phyloP scores from a whole-genome alignment of 106 monocot species.

The Allium cepa region DNA sequence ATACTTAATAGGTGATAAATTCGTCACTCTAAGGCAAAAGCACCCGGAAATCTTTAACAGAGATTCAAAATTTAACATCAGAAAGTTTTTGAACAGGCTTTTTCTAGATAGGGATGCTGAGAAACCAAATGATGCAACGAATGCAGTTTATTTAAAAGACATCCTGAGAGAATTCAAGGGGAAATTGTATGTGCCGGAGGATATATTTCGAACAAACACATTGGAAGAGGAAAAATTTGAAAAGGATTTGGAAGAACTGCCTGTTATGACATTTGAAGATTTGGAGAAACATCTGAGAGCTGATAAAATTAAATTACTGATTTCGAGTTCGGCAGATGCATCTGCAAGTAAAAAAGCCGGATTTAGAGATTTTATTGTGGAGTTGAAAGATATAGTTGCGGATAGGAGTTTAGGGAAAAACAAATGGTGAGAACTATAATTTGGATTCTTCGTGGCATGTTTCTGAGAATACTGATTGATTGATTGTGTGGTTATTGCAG shows the following conservation, averaged over 20 bases:
- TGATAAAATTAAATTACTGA: slow-evolving; percentile 57
- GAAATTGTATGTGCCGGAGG: slow-evolving; percentile 70
- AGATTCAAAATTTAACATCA: slow-evolving; percentile 4
- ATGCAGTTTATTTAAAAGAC: slow-evolving; percentile 58
- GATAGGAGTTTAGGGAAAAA: slow-evolving; percentile 37
- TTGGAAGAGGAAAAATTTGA: slow-evolving; percentile 77
- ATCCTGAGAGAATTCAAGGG: slow-evolving; percentile 73
- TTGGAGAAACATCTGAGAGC: slow-evolving; percentile 54
- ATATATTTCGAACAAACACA: slow-evolving; percentile 41
- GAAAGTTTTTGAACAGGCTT: slow-evolving; percentile 11
- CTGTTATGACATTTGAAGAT: slow-evolving; percentile 56
- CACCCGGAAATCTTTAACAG: slow-evolving; percentile 37
- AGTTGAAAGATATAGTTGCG: slow-evolving; percentile 63
- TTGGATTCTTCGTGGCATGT: background rate
- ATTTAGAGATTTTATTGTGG: slow-evolving; percentile 56
- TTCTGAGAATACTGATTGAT: too few relatives aligned
- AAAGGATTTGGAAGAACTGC: slow-evolving; percentile 43
- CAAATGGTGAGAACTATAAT: slow-evolving; percentile 39
- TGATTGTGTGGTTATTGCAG: slow-evolving; percentile 21
- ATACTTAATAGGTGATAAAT: slow-evolving; percentile 50
- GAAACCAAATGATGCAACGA: slow-evolving; percentile 8
- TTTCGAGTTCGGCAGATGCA: slow-evolving; percentile 27
- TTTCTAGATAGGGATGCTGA: slow-evolving; percentile 9
- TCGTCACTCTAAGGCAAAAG: slow-evolving; percentile 63
- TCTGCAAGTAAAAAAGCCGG: slow-evolving; percentile 11